phyloP scores from a whole-genome alignment of 192 early-diverging fungal genomes.

The Coemansia interrupta region DNA sequence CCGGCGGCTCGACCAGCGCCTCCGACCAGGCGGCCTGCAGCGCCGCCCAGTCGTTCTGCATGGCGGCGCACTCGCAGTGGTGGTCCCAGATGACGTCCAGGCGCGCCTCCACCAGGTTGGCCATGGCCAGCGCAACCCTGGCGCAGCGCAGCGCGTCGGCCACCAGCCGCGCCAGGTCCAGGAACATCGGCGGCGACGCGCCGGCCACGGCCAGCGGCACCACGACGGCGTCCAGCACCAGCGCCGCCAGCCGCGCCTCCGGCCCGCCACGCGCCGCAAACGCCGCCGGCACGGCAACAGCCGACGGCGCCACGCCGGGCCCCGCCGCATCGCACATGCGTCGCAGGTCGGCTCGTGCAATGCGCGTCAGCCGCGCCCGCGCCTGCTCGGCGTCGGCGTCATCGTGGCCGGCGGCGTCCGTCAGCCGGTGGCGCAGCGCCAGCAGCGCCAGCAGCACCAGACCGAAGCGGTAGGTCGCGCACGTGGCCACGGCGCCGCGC shows the following conservation, averaged over 20 bases:
- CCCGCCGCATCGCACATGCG: constrained; percentile 8
- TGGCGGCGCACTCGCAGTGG: constrained; percentile 23
- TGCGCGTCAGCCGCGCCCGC: neutral
- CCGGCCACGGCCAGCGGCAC: constrained; percentile 40
- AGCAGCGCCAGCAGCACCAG: constrained; percentile 31
- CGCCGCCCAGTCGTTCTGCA: constrained; percentile 37
- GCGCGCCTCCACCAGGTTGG: constrained; percentile 13
- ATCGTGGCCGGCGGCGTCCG: neutral
- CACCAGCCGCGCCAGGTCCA: constrained; percentile 21
- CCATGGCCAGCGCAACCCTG: constrained; percentile 17
- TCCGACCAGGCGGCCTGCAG: constrained; percentile 11
- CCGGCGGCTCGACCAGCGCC: no score
- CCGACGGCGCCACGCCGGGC: neutral
- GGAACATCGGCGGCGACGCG: constrained; percentile 23
- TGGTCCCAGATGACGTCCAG: constrained; percentile 40
- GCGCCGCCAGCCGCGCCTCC: constrained; percentile 5
- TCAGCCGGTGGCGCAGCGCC: constrained; percentile 18
- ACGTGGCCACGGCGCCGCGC: neutral
- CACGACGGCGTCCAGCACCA: constrained; percentile 18
- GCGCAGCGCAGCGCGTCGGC: constrained; percentile 12
- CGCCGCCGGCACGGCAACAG: neutral
- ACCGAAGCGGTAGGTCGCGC: constrained; percentile 14
- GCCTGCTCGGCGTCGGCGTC: constrained; percentile 1
- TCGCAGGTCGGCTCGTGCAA: neutral
- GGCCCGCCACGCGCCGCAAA: neutral